phyloP scores from a whole-genome alignment of 2,329 filamentous ascomycete species.

The Colletotrichum tofieldiae region DNA sequence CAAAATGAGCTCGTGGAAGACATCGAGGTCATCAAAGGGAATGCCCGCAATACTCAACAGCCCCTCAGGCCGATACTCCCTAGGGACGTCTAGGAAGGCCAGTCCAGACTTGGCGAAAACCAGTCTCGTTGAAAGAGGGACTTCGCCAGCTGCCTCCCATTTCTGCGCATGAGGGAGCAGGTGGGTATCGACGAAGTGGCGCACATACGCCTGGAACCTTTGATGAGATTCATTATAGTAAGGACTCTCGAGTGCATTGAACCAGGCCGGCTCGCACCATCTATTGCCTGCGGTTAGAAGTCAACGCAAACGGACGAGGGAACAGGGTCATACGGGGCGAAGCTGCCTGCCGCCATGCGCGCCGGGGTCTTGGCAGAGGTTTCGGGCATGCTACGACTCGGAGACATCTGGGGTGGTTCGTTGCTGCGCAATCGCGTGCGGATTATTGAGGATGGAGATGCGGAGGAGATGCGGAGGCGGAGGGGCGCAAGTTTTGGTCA shows the following conservation, averaged over 20 bases:
- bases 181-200: slow-evolving; percentile 72
- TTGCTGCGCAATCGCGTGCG: not conserved
- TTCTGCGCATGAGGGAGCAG: slow-evolving; percentile 72
- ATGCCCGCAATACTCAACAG: slow-evolving; percentile 57
- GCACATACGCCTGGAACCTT: slow-evolving; percentile 69
- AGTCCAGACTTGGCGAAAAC: slow-evolving; percentile 58
- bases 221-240: slow-evolving; percentile 77
- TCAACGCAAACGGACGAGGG: not conserved
- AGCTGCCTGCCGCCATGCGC: slow-evolving; percentile 7
- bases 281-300: slow-evolving; percentile 15
- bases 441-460: not conserved
- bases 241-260: slow-evolving; percentile 54
- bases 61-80: slow-evolving; percentile 49
- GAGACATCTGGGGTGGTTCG: not conserved
- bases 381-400: slow-evolving; percentile 2
- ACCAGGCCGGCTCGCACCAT: slow-evolving; percentile 50
- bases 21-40: slow-evolving; percentile 66
- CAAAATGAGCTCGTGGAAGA: slow-evolving; percentile 69
- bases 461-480: not conserved
- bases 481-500: not conserved
- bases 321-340: slow-evolving; percentile 23
- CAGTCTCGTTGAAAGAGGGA: slow-evolving; percentile 59
- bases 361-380: not conserved
- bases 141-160: slow-evolving; percentile 73
- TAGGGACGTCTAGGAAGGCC: slow-evolving; percentile 53